Percentiles rank a stretch among this genome's conserved stretches.
These are phyloP conservation scores for Aspergillus melleus DNA, from an alignment of 2,329 filamentous ascomycete species.

Conservation along the genomic window DNA sequence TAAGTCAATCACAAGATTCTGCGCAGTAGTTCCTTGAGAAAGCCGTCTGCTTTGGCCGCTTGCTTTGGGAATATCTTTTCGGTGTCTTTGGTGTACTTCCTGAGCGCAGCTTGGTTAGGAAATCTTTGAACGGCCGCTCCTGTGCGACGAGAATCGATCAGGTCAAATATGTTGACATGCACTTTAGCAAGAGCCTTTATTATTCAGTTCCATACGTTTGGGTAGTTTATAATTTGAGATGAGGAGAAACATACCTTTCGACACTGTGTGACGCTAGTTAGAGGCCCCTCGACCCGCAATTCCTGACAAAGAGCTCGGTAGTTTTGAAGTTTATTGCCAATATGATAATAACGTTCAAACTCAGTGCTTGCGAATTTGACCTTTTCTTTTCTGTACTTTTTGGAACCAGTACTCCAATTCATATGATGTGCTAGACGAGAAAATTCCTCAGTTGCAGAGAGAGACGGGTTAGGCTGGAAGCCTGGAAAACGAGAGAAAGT, in stretches of 20 bases:
- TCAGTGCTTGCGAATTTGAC: background rate
- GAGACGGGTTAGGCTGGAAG: conserved; percentile 8
- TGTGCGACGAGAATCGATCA: no score
- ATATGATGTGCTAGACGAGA: conserved; percentile 9
- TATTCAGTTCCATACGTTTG: background rate
- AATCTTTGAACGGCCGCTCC: no score
- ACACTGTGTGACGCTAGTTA: conserved; percentile 6
- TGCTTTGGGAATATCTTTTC: no score
- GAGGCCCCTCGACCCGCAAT: conserved; percentile 5
- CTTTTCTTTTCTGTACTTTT: background rate
- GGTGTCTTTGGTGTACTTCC: no score
- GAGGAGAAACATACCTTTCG: conserved; percentile 8
- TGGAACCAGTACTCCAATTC: conserved; percentile 5
- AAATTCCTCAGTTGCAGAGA: conserved; percentile 4
- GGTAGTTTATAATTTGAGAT: background rate
- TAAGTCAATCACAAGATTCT: no score
- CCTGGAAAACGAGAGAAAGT: conserved; percentile 4
- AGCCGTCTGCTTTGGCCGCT: no score
- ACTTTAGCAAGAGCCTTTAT: background rate
- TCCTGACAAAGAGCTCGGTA: conserved; percentile 6
- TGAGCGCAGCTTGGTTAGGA: no score
- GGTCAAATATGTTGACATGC: no score
- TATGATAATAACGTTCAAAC: background rate
- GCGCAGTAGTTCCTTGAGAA: no score
- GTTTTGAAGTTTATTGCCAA: conserved; percentile 7